Base-by-base conservation (phyloP, 768 basidiomycete genomes). In the Pleurotus sapidus region DNA sequence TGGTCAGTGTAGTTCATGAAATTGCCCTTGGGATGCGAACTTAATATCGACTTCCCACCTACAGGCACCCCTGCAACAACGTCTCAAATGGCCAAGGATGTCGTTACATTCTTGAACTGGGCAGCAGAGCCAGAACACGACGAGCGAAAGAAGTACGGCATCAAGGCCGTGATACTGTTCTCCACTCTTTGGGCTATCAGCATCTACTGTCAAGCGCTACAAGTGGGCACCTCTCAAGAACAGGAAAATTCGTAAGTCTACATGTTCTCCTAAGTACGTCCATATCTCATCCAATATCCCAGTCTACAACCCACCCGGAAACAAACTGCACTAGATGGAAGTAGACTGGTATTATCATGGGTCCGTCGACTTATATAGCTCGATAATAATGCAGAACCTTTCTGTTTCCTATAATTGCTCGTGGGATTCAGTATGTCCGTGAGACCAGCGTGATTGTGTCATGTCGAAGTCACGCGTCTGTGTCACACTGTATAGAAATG, bases 21-120 rank as follows among this genome's bases (percentile, higher is more conserved):
- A 14, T 9, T 46, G n/a, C 8, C 9, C 0, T 50, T 37, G 2
- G 37, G 25, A 39, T 38, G 6, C 14, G 25, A 15, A 9, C 6
- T 24, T 49, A 27, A 60, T 5, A 60, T 51, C 59, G 23, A 27
- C 43, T 15, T 46, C 42, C 47, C 54, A 94, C 92, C 9, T 34
- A 34, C 30, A 34, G 30, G 91, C 49, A 98, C 97, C 3, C 95
- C 97, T 12, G 93, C 96, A 11, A 99, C 97, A 48, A 88, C 94
- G 5, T 91, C 93, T 4, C 97, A 99, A 72, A 95, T 99, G 96
- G 96, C 97, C 64, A 99, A 98, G 82, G 97, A 99, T 68, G 95
- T 99, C 55, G 84, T 84, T 46, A 93, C 91, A 2, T 98, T 98
- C 88, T 76, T 98, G 49, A 86, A 86, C 76, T 98, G 95, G 95